Percentiles rank a stretch among this genome's conserved stretches.
phyloP scores from a whole-genome alignment of 176 grass and related monocot species.

The Oryza rufipogon region DNA sequence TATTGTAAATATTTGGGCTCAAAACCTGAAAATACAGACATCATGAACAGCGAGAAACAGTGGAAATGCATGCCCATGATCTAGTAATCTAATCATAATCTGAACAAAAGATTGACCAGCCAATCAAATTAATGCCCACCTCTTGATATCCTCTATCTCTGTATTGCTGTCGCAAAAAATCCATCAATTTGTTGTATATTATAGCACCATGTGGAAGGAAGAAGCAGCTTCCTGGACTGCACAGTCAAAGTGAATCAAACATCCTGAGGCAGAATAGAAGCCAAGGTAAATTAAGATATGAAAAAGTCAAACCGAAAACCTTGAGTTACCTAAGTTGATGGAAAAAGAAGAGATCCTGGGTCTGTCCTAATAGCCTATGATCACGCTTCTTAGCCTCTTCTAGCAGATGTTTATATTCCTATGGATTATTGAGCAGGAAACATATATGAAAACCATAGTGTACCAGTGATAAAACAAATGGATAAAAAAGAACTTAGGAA shows the following conservation, averaged over 20 bases:
- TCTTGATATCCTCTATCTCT: constrained; percentile 92
- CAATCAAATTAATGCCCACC: constrained; percentile 55
- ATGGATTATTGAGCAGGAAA: constrained; percentile 33
- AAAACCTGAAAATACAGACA: constrained; percentile 56
- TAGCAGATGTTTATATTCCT: constrained; percentile 87
- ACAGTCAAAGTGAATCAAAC: constrained; percentile 39
- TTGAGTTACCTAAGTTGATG: constrained; percentile 84
- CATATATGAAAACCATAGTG: neutral
- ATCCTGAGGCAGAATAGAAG: neutral
- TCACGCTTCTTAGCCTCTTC: constrained; percentile 99
- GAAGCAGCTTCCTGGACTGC: constrained; percentile 95
- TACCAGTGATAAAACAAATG: constrained; percentile 12
- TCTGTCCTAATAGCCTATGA: constrained; percentile 82
- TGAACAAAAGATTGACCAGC: neutral
- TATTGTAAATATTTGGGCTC: constrained; percentile 97
- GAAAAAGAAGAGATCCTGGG: constrained; percentile 99
- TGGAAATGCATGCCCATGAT: constrained; percentile 3
- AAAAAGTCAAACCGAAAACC: constrained; percentile 25
- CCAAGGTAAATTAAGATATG: constrained; percentile 2
- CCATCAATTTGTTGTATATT: constrained; percentile 99
- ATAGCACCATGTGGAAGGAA: constrained; percentile 91
- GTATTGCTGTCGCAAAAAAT: constrained; percentile 79
- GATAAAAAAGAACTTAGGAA: neutral
- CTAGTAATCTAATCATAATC: neutral
- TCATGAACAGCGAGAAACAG: constrained; percentile 31